These are phyloP conservation scores for Tarenaya hassleriana DNA, from an alignment of 345 rosid genomes.

Conservation along the genomic window DNA sequence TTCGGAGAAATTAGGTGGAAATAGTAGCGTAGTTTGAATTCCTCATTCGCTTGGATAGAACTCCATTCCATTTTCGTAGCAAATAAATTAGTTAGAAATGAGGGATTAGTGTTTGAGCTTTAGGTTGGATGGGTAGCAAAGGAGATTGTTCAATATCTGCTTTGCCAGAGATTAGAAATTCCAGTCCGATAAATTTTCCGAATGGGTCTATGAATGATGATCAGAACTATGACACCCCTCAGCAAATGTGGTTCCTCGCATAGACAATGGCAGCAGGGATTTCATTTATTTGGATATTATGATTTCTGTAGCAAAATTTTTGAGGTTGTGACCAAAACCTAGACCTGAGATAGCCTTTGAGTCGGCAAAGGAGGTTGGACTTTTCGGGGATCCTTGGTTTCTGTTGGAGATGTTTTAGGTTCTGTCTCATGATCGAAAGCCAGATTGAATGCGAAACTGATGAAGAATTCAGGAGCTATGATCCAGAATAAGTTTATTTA, in stretches of 20 bases:
- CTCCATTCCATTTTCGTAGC: not conserved
- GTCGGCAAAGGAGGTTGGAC: constrained; percentile 1
- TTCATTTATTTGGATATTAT: not conserved
- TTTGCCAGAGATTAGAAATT: not conserved
- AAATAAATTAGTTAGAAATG: too few species aligned
- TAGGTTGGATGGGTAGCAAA: not conserved
- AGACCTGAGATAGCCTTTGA: constrained; percentile 19
- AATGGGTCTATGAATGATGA: not conserved
- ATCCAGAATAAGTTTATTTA: not conserved
- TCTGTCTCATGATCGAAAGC: constrained; percentile 13
- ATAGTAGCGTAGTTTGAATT: not conserved
- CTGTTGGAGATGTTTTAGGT: not conserved
- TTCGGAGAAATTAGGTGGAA: not conserved
- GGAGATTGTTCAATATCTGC: too few species aligned
- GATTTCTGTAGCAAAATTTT: not conserved
- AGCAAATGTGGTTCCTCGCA: not conserved
- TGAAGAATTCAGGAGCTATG: not conserved
- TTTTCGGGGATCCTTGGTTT: not conserved
- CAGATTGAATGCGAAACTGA: constrained; percentile 10
- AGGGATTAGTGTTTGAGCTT: not conserved
- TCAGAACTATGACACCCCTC: not conserved
- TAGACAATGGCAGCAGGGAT: not conserved
- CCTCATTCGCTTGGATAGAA: not conserved
- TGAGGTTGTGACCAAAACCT: too few species aligned
- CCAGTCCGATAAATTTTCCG: constrained; percentile 2